phyloP scores from a whole-genome alignment of 352 stramenopile species.

The Aphanomyces astaci region DNA sequence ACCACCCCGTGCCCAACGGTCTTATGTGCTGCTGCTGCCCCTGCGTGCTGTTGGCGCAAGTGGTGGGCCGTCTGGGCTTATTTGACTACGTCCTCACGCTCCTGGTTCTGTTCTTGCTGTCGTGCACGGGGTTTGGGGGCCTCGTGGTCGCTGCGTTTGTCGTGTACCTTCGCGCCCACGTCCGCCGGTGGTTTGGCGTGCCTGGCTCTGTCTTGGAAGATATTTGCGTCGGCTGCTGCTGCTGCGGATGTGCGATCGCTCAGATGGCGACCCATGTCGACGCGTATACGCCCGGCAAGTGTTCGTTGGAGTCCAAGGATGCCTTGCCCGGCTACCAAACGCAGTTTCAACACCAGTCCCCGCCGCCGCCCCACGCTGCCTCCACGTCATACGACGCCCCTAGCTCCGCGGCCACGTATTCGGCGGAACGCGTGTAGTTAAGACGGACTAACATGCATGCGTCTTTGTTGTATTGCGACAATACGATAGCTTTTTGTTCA shows the following conservation, averaged over 20 bases:
- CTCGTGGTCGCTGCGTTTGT: slow-evolving; percentile 17
- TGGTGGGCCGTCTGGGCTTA: slow-evolving; percentile 24
- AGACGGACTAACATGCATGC: no score
- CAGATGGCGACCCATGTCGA: slow-evolving; percentile 33
- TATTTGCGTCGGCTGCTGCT: slow-evolving; percentile 20
- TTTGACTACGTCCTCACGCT: slow-evolving; percentile 19
- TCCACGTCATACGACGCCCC: not conserved
- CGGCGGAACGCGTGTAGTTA: not conserved
- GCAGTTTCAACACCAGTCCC: not conserved
- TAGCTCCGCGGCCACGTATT: not conserved
- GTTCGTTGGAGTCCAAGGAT: slow-evolving; percentile 21
- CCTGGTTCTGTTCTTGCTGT: not conserved
- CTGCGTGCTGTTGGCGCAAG: slow-evolving; percentile 24
- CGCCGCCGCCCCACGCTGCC: not conserved
- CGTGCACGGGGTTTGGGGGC: not conserved
- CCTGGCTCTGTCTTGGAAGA: slow-evolving; percentile 18
- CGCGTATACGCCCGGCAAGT: slow-evolving; percentile 27
- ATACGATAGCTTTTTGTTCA: no score
- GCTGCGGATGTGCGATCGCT: slow-evolving; percentile 29
- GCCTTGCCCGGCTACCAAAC: slow-evolving; percentile 22
- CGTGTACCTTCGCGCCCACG: slow-evolving; percentile 17
- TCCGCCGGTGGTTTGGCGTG: slow-evolving; percentile 8
- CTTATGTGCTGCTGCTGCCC: slow-evolving; percentile 26
- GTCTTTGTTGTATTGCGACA: no score
- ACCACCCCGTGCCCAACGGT: slow-evolving; percentile 23